A percentile compares a stretch with the other conserved stretches of the same genome.
Conservation (phyloP, 2,329 filamentous ascomycete genomes). For the Talaromyces funiculosus region DNA sequence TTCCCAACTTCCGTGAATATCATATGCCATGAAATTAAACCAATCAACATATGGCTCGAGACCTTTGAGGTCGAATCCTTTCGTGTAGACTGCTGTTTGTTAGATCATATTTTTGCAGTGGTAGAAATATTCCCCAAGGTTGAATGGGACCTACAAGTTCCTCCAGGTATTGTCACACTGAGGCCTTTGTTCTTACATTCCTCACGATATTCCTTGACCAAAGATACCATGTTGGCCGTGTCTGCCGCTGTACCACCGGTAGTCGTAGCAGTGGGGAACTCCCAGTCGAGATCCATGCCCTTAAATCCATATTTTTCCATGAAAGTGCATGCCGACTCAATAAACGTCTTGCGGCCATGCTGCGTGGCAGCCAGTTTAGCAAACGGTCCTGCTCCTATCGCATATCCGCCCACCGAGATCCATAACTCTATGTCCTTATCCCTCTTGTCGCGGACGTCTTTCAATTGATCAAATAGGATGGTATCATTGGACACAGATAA, state of each 20-base stretch:
- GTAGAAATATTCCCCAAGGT: background rate
- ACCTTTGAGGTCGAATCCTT: conserved; percentile 23
- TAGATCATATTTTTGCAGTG: background rate
- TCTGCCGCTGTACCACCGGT: conserved; percentile 9
- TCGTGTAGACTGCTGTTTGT: conserved; percentile 16
- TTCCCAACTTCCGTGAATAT: conserved; percentile 26
- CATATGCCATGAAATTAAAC: conserved; percentile 17
- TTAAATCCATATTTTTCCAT: conserved; percentile 21
- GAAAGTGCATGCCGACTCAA: conserved; percentile 16
- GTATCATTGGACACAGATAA: conserved; percentile 23
- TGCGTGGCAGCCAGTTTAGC: conserved; percentile 13
- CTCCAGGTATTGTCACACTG: conserved; percentile 12
- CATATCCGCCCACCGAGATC: conserved; percentile 23
- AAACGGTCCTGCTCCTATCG: conserved; percentile 13
- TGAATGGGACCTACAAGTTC: conserved; percentile 6
- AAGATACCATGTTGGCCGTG: conserved; percentile 6
- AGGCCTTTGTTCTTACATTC: conserved; percentile 12
- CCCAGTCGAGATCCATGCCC: conserved; percentile 23
- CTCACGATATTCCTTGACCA: conserved; percentile 13
- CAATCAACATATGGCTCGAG: conserved; percentile 14
- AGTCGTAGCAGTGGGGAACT: conserved; percentile 17
- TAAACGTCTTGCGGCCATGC: conserved; percentile 8
- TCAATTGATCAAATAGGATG: conserved; percentile 22
- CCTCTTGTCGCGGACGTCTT: conserved; percentile 28
- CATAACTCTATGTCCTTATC: conserved; percentile 25